These are phyloP conservation scores for Yamadazyma laniorum DNA, from an alignment of 805 yeast genomes.

Conservation along the genomic window DNA sequence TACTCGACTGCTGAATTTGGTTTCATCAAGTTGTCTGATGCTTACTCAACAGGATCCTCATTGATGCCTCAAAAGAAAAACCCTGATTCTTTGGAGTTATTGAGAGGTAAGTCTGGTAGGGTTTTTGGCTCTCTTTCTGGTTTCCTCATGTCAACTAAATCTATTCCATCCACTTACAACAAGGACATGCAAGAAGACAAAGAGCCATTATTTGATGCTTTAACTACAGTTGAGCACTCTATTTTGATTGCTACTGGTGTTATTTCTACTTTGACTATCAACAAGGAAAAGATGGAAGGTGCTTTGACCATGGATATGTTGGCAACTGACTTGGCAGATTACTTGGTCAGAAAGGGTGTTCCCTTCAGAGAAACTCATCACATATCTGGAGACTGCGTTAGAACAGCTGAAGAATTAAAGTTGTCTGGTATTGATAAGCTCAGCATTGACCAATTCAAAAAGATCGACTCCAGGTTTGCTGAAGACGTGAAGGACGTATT, in stretches of 20 bases:
- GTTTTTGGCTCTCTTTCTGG: conserved; percentile 95
- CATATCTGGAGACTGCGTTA: conserved; percentile 96
- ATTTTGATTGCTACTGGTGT: conserved; percentile 95
- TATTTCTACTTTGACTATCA: conserved; percentile 76
- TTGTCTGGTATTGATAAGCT: conserved; percentile 85
- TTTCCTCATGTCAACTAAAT: conserved; percentile 91
- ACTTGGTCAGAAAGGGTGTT: conserved; percentile 94
- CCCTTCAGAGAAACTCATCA: conserved; percentile 99
- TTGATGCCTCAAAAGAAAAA: conserved; percentile 99
- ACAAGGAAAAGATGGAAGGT: conserved; percentile 72
- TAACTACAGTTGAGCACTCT: conserved; percentile 91
- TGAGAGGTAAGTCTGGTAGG: conserved; percentile 97
- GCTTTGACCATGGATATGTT: conserved; percentile 98
- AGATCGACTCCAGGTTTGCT: conserved; percentile 76
- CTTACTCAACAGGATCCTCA: conserved; percentile 97
- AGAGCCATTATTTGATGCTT: conserved; percentile 93
- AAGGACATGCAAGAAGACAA: conserved; percentile 99
- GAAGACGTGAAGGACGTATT: conserved; percentile 83
- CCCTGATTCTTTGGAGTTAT: conserved; percentile 91
- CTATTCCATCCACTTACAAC: conserved; percentile 97
- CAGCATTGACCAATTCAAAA: conserved; percentile 70
- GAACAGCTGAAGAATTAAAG: conserved; percentile 75
- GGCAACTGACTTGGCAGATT: conserved; percentile 98
- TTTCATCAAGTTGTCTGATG: conserved; percentile 89
- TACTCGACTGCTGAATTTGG: conserved; percentile 98